These are phyloP conservation scores for Apiotrichum domesticum DNA, from an alignment of 1,284 basidiomycete genomes.

Conservation along the genomic window DNA sequence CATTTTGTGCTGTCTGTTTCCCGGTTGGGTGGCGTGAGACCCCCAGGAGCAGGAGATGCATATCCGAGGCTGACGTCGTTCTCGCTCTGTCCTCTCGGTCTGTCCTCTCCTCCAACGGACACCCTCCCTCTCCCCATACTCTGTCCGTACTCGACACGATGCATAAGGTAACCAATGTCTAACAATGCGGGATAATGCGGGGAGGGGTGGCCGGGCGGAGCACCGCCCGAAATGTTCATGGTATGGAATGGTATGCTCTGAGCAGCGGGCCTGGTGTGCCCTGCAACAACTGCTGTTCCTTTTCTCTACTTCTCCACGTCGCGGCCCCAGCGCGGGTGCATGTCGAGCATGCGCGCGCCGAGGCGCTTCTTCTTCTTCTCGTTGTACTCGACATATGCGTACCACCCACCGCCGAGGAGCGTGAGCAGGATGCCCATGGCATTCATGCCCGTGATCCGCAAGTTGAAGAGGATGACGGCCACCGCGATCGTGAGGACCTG, in stretches of 20 bases:
- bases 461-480: slow-evolving; percentile 73
- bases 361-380: slow-evolving; percentile 51
- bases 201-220: not conserved
- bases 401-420: slow-evolving; percentile 72
- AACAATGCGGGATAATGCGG: not conserved
- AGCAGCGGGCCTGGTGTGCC: too few species aligned
- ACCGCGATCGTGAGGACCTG: slow-evolving; percentile 86
- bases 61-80: too few species aligned
- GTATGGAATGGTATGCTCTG: too few species aligned
- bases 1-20: too few species aligned
- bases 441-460: slow-evolving; percentile 71
- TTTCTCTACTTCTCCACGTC: not conserved
- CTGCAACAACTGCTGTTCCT: too few species aligned
- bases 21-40: too few species aligned
- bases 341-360: not conserved
- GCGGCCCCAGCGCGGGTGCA: not conserved
- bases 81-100: too few species aligned
- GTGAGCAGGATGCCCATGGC: slow-evolving; percentile 73
- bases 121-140: too few species aligned
- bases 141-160: not conserved
- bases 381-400: slow-evolving; percentile 64
- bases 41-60: too few species aligned
- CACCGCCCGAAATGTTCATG: too few species aligned
- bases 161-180: not conserved
- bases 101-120: too few species aligned